A percentile compares a stretch with the other conserved stretches of the same genome.
Evolutionary conservation across 2,329 filamentous ascomycete species (phyloP).

Genomic region (Ceratocystis cubensis): DNA sequence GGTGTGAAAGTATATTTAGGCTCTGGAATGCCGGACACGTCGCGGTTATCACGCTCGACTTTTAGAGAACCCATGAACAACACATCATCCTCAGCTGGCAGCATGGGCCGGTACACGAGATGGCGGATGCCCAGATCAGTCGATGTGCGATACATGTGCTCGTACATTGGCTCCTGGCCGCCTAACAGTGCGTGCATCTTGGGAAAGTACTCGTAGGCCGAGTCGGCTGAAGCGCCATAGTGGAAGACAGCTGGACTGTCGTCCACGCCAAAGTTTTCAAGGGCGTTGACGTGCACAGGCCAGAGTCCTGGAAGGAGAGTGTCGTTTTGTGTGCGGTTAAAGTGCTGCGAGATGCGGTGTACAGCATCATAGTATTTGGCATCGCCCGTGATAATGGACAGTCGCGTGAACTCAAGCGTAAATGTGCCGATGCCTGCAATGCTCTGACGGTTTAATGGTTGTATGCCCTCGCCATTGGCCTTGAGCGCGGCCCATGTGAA

Average conservation of each 20-base stretch:
- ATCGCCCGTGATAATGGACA: slow-evolving; percentile 51
- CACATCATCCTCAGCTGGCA: slow-evolving; percentile 44
- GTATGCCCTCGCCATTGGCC: slow-evolving; percentile 25
- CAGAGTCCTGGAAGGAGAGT: slow-evolving; percentile 51
- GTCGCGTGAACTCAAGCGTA: slow-evolving; percentile 48
- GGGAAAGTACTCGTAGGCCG: slow-evolving; percentile 53
- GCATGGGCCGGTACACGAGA: slow-evolving; percentile 56
- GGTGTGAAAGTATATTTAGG: slow-evolving; percentile 26
- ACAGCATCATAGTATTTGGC: slow-evolving; percentile 50
- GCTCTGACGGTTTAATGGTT: slow-evolving; percentile 27
- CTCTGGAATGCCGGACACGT: not conserved
- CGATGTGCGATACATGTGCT: slow-evolving; percentile 33
- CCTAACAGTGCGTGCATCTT: slow-evolving; percentile 54
- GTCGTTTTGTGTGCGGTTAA: slow-evolving; percentile 40
- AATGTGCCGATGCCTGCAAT: slow-evolving; percentile 41
- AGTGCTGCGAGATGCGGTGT: slow-evolving; percentile 42
- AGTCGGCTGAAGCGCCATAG: slow-evolving; percentile 45
- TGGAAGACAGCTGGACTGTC: slow-evolving; percentile 38
- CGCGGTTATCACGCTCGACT: slow-evolving; percentile 19
- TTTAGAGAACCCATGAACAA: slow-evolving; percentile 47
- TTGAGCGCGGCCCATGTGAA: slow-evolving; percentile 35
- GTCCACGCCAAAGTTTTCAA: slow-evolving; percentile 36
- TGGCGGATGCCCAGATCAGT: slow-evolving; percentile 46
- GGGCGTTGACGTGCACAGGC: slow-evolving; percentile 44
- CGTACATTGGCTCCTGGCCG: slow-evolving; percentile 36